Conservation (phyloP, 345 rosid species). For the Populus simonii region DNA sequence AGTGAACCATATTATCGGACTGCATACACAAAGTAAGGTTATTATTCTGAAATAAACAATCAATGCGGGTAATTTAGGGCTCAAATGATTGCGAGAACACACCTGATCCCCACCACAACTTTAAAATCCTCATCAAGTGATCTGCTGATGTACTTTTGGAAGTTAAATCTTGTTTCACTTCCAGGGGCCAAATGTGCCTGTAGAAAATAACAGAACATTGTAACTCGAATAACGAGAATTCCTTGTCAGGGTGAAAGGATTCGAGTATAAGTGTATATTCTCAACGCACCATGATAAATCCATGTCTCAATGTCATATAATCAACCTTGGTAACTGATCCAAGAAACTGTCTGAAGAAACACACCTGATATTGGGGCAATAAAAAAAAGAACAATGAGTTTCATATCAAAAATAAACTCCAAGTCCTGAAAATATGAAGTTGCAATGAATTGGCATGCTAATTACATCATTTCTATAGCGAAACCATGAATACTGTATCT, state of each 20-base stretch:
- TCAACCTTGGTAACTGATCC: constrained; percentile 84
- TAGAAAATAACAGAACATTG: not conserved
- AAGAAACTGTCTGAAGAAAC: constrained; percentile 92
- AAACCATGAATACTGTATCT: not conserved
- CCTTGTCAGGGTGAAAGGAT: not conserved
- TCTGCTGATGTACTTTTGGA: constrained; percentile 74
- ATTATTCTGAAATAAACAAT: not conserved
- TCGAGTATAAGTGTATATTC: not conserved
- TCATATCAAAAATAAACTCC: not conserved
- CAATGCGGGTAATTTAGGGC: not conserved
- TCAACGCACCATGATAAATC: constrained; percentile 66
- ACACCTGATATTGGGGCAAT: constrained; percentile 43
- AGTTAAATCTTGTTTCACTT: constrained; percentile 65
- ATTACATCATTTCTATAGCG: not conserved
- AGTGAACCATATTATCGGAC: constrained; percentile 73
- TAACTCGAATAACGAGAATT: not conserved
- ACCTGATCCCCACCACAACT: constrained; percentile 90
- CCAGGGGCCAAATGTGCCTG: constrained; percentile 93
- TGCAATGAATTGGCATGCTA: not conserved
- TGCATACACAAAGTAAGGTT: constrained; percentile 35
- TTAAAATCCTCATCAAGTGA: constrained; percentile 86
- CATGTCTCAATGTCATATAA: constrained; percentile 82
- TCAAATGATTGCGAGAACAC: not conserved
- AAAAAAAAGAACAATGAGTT: not conserved
- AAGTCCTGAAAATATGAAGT: not conserved